phyloP scores from a whole-genome alignment of 495 filamentous ascomycete species.

The Aspergillus panamensis region DNA sequence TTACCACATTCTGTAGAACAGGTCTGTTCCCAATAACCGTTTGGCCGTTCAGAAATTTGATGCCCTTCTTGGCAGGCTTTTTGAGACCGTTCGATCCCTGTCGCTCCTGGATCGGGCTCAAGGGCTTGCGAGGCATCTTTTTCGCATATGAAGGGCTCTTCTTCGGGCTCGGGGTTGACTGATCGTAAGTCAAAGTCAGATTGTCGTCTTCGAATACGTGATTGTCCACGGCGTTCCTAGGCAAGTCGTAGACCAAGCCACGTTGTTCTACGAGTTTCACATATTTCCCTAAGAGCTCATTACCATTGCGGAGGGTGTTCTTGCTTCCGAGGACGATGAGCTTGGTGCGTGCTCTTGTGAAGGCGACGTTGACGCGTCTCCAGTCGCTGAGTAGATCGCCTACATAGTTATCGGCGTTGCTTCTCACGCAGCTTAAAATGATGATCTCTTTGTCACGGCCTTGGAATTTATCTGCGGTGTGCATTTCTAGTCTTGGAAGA shows the following conservation, averaged over 20 bases:
- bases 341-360: conserved; percentile 88
- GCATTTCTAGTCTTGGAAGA: conserved; percentile 72
- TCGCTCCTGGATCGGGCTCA: conserved; percentile 36
- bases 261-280: conserved; percentile 69
- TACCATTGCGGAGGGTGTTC: conserved; percentile 64
- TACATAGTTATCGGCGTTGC: conserved; percentile 72
- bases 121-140: conserved; percentile 27
- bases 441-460: conserved; percentile 92
- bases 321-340: conserved; percentile 80
- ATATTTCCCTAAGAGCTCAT: conserved; percentile 73
- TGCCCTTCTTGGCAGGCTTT: conserved; percentile 39
- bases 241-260: conserved; percentile 74
- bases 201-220: conserved; percentile 57
- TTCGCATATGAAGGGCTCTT: conserved; percentile 24
- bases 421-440: conserved; percentile 79
- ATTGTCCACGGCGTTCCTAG: conserved; percentile 54
- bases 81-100: conserved; percentile 24
- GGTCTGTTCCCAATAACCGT: conserved; percentile 42
- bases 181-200: conserved; percentile 17
- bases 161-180: conserved; percentile 18
- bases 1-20: conserved; percentile 52
- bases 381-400: conserved; percentile 90
- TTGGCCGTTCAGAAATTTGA: conserved; percentile 34
- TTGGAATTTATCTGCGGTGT: conserved; percentile 95
- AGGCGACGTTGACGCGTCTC: conserved; percentile 90